Evolutionary conservation across 2,329 filamentous ascomycete species (phyloP).

Genomic region (Ophiostoma montium): DNA sequence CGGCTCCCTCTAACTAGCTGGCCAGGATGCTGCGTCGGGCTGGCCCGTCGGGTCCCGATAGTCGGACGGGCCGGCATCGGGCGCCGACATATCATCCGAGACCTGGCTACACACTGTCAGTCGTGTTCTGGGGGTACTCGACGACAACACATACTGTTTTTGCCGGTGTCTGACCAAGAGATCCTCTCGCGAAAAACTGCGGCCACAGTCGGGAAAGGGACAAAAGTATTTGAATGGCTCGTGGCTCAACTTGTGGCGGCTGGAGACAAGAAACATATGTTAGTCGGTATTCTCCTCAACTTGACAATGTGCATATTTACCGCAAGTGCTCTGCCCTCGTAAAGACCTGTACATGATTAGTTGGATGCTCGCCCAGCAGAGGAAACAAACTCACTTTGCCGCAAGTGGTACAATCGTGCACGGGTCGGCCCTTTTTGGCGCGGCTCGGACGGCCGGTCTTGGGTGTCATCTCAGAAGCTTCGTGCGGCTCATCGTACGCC

Average conservation of each 20-base stretch:
- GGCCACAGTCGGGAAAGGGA: neutral
- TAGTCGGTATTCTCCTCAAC: neutral
- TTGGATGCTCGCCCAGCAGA: neutral
- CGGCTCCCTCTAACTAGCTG: no score
- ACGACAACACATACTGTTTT: neutral
- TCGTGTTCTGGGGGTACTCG: neutral
- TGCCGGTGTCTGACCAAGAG: neutral
- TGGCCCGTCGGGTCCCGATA: neutral
- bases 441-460: neutral
- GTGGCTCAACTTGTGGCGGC: neutral
- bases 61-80: neutral
- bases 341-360: neutral
- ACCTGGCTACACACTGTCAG: neutral
- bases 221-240: neutral
- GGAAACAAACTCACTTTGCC: neutral
- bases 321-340: slow-evolving; percentile 1
- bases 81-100: neutral
- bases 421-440: slow-evolving; percentile 3
- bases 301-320: neutral
- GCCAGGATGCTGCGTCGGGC: neutral
- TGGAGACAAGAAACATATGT: neutral
- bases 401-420: neutral
- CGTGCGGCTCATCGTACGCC: neutral
- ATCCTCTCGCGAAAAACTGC: neutral
- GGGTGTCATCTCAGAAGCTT: neutral